Conservation (phyloP, 2,329 filamentous ascomycete species). For the Zymoseptoria pseudotritici region DNA sequence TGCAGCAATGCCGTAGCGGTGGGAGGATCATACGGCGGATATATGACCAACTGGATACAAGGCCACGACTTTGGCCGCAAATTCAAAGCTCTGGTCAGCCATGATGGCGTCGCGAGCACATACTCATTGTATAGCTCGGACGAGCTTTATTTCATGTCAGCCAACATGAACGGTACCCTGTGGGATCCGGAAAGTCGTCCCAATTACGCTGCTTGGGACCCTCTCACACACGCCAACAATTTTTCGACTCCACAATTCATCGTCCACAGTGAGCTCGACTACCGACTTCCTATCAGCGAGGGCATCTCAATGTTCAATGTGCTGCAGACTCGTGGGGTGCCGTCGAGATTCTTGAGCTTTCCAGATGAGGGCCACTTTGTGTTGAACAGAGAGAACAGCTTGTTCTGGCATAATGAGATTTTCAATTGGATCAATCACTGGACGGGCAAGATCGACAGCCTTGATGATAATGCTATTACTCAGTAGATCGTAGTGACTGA, state of each 20-base stretch:
- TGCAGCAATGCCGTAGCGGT: conserved; percentile 20
- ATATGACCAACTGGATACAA: conserved; percentile 55
- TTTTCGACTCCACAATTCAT: conserved; percentile 19
- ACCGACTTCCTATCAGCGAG: conserved; percentile 17
- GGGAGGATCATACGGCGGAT: conserved; percentile 32
- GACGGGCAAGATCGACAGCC: conserved; percentile 15
- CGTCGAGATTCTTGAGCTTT: conserved; percentile 17
- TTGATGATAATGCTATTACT: conserved; percentile 15
- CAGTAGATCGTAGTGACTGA: too few species aligned
- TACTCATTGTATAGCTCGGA: conserved; percentile 39
- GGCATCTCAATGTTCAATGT: conserved; percentile 20
- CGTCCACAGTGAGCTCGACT: conserved; percentile 20
- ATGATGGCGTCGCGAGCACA: conserved; percentile 61
- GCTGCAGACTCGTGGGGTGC: conserved; percentile 16
- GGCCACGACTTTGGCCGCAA: conserved; percentile 72
- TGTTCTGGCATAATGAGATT: conserved; percentile 21
- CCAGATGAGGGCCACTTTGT: conserved; percentile 20
- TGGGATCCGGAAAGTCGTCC: conserved; percentile 34
- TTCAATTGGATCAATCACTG: conserved; percentile 21
- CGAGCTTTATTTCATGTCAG: conserved; percentile 46
- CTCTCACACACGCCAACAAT: conserved; percentile 16
- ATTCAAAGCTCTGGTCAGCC: conserved; percentile 82
- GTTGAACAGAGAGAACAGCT: conserved; percentile 13
- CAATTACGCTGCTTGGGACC: conserved; percentile 16
- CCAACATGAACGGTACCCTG: conserved; percentile 43